Evolutionary conservation across 257 asterid species (phyloP), one percentile per base, ranked within the genome.

Genomic region (Rhazya stricta): DNA sequence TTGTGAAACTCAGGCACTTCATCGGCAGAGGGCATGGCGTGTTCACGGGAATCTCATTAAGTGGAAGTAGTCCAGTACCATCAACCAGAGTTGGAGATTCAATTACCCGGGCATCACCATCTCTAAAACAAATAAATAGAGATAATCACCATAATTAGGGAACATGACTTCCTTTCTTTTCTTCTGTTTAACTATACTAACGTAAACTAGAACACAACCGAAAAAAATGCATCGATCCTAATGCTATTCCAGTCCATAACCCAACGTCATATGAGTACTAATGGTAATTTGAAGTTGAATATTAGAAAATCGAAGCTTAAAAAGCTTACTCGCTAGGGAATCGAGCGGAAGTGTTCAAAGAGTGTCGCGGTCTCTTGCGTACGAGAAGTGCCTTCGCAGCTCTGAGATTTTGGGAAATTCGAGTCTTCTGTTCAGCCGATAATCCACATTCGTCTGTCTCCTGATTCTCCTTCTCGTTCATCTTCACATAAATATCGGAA

Each of bases 301-400:
- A 66, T 4, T 43, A 12, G 16, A 10, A 39, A 16, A 16, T 16
- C 13, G 16, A 30, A 57, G 69, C 21, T 15, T 27, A 23, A 73
- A 45, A 42, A 75, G 39, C 87, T 75, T 78, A 91, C 97, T 54
- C 72, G 13, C 50, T 78, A 67, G 37, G 45, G 63, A 25, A 41
- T 41, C 27, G 74, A 65, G 37, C 9, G 41, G 82, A 58, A 18
- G 54, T 12, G 34, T 57, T 51, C 21, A 66, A 29, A 61, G 84
- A 51, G 21, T 50, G 73, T 60, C 85, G 88, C 60, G 83, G 87
- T 72, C 96, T 87, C 84, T 94, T 94, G 72, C 97, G 93, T 23
- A 83, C 78, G 56, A 92, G 95, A 69, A 87, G 90, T 19, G 95
- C 92, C 82, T 94, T 94, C 37, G 97, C 99, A 53, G 95, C 89